Base-by-base conservation (phyloP, 2,329 filamentous ascomycete genomes). In the Zymoseptoria passerinii region DNA sequence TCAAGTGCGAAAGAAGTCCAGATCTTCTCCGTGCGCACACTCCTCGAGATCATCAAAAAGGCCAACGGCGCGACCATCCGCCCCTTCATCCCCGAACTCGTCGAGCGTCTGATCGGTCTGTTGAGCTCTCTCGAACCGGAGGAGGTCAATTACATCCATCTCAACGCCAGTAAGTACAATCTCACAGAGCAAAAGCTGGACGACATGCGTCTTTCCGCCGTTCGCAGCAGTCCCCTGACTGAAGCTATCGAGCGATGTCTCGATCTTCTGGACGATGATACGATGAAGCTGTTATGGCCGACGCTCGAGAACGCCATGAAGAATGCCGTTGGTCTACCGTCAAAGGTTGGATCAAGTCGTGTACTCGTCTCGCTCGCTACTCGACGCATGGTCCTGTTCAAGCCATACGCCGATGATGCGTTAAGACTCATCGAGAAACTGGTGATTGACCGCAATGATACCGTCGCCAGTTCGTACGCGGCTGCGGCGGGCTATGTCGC, bases 201-300 rank as follows among this genome's bases (percentile, higher is more conserved):
- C 73, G 92, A 90, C 70, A 82, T 91, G 73, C 83, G 94, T 57
- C 84, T 94, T 13, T 86, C 83, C 48, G 88, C 86, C 71, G 90
- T 96, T 28, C 88, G 90, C 28, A 84, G 84, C 55, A 96, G 90
- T 16, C 92, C 94, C 0, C 85, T 99, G 63, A 95, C 92, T 68
- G 92, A 96, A 72, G 91, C 91, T 1, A 90, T 97, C 57, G 90
- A 96, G 66, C 84, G 92, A 63, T 90, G 89, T 68, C 82, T 99
- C 29, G 90, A 96, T 60, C 85, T 89, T 55, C 80, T 95, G 1
- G 90, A 97, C 68, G 85, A 84, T 6, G 76, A 79, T 4, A 86
- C 88, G n/a, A 92, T 96, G 84, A 80, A 81, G 51, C 80, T 85
- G 19, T 79, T 96, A 8, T 84, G 86, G 40, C 84, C 86, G 1